phyloP scores from a whole-genome alignment of 345 rosid species.

The Gossypium ekmanianum region DNA sequence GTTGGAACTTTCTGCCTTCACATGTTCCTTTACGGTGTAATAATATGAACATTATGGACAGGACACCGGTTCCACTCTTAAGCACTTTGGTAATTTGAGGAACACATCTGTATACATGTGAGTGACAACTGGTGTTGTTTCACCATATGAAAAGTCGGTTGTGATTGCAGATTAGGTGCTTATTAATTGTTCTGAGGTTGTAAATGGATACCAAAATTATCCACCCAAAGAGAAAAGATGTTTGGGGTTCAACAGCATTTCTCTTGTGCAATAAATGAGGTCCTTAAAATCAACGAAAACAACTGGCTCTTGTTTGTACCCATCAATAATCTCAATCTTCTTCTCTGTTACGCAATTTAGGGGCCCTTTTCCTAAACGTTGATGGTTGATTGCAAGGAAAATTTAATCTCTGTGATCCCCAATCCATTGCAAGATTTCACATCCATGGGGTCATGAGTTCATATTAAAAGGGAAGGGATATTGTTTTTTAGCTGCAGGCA shows the following conservation, averaged over 20 bases:
- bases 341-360: slow-evolving; percentile 13
- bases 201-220: neutral
- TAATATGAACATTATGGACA: neutral
- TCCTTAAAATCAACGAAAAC: neutral
- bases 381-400: slow-evolving; percentile 24
- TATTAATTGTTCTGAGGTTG: no score
- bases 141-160: neutral
- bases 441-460: no score
- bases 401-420: neutral
- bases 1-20: neutral
- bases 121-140: slow-evolving; percentile 5
- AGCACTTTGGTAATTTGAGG: neutral
- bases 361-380: slow-evolving; percentile 4
- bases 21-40: slow-evolving; percentile 2
- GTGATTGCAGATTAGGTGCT: no score
- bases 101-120: neutral
- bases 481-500: no score
- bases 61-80: neutral
- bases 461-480: no score
- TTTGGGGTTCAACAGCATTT: neutral
- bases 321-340: slow-evolving; percentile 8
- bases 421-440: no score
- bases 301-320: slow-evolving; percentile 4
- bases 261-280: neutral
- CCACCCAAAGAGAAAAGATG: no score